Conservation (phyloP, 768 basidiomycete species). For the Mycena leptocephala region DNA sequence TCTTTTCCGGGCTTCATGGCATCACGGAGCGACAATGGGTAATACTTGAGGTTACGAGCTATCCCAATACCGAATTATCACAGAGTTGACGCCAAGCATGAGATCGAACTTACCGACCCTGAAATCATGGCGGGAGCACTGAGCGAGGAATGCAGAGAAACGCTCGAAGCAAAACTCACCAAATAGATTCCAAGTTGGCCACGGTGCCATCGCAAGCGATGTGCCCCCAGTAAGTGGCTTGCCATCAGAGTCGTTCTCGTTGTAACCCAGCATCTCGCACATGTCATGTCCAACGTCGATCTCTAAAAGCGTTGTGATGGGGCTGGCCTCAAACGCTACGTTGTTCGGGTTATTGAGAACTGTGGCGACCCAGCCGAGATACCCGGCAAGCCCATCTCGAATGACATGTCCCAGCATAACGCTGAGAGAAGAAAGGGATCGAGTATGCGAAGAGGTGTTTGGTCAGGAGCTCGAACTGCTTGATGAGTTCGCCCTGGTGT, state of each 20-base stretch:
- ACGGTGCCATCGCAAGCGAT: background rate
- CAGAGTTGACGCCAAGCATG: background rate
- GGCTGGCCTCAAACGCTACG: conserved; percentile 4
- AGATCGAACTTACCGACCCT: background rate
- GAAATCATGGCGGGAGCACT: conserved; percentile 3
- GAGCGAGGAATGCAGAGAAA: background rate
- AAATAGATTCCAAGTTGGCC: conserved; percentile 64
- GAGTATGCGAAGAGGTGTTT: conserved; percentile 47
- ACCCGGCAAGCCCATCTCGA: conserved; percentile 51
- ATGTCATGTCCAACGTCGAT: background rate
- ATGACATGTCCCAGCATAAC: conserved; percentile 58
- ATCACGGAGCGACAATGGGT: conserved; percentile 55
- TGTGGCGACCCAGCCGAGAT: conserved; percentile 46
- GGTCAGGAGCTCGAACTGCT: conserved; percentile 37
- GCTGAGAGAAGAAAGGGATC: conserved; percentile 58
- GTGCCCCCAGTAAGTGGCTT: background rate
- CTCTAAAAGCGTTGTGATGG: background rate
- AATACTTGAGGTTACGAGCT: conserved; percentile 66
- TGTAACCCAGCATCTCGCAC: background rate
- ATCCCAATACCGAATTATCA: background rate
- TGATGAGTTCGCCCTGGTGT: conserved; percentile 30
- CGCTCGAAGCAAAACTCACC: conserved; percentile 44
- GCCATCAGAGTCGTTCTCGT: background rate
- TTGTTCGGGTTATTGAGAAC: conserved; percentile 63
- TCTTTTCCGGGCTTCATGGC: conserved; percentile 48